Evolutionary conservation across 225 moss, liverwort and hornwort species (phyloP).

Genomic region (Physcomitrium patens): DNA sequence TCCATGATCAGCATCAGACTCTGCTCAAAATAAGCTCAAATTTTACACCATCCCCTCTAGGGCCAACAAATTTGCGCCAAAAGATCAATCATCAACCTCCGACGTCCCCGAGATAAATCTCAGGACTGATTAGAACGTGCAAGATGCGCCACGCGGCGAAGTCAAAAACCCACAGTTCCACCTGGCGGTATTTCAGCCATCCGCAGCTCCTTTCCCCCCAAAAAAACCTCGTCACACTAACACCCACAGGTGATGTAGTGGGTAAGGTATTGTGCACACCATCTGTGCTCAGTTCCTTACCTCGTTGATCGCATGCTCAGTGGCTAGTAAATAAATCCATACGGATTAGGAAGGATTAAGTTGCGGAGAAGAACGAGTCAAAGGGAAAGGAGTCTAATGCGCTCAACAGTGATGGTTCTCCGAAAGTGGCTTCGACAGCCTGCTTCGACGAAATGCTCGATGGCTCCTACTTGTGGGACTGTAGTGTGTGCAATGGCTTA

Average conservation of each 20-base stretch:
- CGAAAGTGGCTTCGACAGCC: no score
- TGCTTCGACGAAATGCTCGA: background rate
- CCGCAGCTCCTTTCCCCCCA: conserved; percentile 18
- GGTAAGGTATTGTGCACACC: background rate
- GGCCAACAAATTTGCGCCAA: no score
- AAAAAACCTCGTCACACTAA: conserved; percentile 14
- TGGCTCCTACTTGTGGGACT: background rate
- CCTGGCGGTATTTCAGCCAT: conserved; percentile 34
- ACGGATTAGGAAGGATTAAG: background rate
- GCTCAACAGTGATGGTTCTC: background rate
- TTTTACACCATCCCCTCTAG: background rate
- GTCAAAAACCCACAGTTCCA: conserved; percentile 18
- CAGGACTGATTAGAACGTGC: background rate
- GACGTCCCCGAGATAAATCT: no score
- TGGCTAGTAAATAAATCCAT: background rate
- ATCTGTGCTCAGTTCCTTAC: background rate
- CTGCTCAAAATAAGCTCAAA: background rate
- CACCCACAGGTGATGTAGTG: background rate
- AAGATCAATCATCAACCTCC: no score
- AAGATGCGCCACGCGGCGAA: conserved; percentile 33
- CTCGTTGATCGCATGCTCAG: background rate
- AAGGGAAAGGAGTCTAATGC: background rate
- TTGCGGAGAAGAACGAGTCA: conserved; percentile 5
- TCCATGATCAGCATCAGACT: background rate
- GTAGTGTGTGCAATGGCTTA: background rate